Percentiles rank a stretch among this genome's conserved stretches.
These are phyloP conservation scores for Debaryomycetaceae sp. DNA, from an alignment of 1,139 yeast genomes.

Conservation along the genomic window DNA sequence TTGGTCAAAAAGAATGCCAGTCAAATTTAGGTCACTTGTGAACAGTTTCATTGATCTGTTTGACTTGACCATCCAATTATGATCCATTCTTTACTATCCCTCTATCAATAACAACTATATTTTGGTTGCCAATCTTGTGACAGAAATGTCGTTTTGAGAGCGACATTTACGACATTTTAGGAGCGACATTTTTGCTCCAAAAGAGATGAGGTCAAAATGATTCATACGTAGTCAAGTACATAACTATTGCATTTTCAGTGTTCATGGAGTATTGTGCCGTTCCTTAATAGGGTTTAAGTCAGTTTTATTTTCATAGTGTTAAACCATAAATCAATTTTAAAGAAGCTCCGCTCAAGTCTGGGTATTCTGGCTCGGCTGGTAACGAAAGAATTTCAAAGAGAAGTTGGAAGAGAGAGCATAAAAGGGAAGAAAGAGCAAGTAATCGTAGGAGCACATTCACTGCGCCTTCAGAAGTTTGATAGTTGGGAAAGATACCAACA, in stretches of 20 bases:
- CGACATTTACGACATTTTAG: background rate
- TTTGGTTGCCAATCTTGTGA: background rate
- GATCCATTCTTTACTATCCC: background rate
- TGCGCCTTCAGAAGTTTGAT: slow-evolving; percentile 9
- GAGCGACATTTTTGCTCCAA: background rate
- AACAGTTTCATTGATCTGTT: background rate
- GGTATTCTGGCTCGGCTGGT: background rate
- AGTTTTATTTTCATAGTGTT: slow-evolving; percentile 6
- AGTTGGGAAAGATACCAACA: slow-evolving; percentile 5
- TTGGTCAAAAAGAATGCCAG: background rate
- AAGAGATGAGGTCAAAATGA: background rate
- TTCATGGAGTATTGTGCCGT: background rate
- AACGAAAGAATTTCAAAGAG: background rate
- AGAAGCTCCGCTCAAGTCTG: slow-evolving; percentile 7
- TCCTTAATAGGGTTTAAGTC: background rate
- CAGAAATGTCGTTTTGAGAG: background rate
- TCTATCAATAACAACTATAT: background rate
- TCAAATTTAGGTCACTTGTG: background rate
- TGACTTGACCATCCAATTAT: background rate
- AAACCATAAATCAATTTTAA: slow-evolving; percentile 2
- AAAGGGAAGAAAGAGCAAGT: background rate
- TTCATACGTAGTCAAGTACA: too few species aligned
- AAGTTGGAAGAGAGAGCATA: background rate
- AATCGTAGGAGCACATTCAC: slow-evolving; percentile 15
- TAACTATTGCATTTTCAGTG: too few species aligned